Base-by-base conservation (phyloP, 192 early-diverging fungal species). In the Paraglomus occultum region DNA sequence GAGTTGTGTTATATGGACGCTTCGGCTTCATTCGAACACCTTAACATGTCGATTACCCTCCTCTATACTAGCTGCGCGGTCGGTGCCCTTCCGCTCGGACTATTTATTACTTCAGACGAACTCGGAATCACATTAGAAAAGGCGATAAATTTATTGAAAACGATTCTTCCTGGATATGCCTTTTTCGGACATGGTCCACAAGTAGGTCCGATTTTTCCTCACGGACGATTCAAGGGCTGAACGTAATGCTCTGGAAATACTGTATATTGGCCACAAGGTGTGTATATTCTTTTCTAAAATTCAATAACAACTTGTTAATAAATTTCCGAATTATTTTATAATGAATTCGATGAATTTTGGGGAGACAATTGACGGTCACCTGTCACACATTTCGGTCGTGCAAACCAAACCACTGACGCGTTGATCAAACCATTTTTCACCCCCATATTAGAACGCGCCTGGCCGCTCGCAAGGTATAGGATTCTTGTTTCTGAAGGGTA, bases 21-120 rank as follows among this genome's bases (percentile, higher is more conserved):
- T 1, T 62, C 59, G 31, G 31, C 59, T 44, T 62, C 59, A 44
- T 62, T 62, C 46, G 12, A 62, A 14, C 40, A 0, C 46, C 59
- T 62, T 45, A 62, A 62, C 46, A 62, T 5, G 18, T 62, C 15
- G 20, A 62, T 62, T 18, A 44, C 38, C 6, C 40, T 44, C 39
- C 46, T 62, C 11, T 42, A 62, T 62, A 62, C 59, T 18, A 60
- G 54, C 39, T 57, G 18, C 12, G 4, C 54, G 6, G 22, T 20
- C 39, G 22, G 54, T 22, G 54, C 18, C 39, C 54, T 57, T 14
- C 40, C 40, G 11, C 59, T 62, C 46, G 59, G 40, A 0, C 46
- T 62, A 45, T 62, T 62, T 62, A 62, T 62, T 2, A 62, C 40
- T 14, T 62, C 59, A 62, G 59, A 62, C 44, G 59, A 62, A 20